Percentiles rank a stretch among this genome's conserved stretches.
Conservation (phyloP, 768 basidiomycete species). For the Cystoderma amianthinum region DNA sequence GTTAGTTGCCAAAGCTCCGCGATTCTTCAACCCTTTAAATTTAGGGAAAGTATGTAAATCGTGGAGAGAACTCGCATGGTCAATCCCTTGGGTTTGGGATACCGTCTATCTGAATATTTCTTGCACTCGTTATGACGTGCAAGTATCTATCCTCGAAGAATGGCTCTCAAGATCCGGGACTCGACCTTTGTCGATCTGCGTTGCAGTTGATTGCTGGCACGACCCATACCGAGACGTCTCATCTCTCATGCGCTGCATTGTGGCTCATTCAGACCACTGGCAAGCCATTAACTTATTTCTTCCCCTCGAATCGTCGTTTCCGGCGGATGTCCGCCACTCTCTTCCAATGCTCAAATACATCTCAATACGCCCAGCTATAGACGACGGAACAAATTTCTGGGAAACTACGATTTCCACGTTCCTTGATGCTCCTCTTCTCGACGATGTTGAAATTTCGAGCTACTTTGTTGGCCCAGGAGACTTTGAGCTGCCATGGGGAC, state of each 20-base stretch:
- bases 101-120: not conserved
- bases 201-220: not conserved
- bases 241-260: not conserved
- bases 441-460: too few relatives aligned
- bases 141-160: not conserved
- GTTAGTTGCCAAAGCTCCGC: too few relatives aligned
- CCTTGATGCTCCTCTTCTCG: too few relatives aligned
- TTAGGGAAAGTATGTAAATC: not conserved
- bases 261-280: not conserved
- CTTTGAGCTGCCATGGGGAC: too few relatives aligned
- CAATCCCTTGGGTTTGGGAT: not conserved
- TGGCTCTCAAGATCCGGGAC: not conserved
- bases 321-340: too few relatives aligned
- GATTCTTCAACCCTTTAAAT: not conserved
- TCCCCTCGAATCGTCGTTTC: too few relatives aligned
- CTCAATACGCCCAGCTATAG: too few relatives aligned
- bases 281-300: conserved; percentile 5
- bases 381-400: too few relatives aligned
- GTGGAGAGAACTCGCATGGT: not conserved
- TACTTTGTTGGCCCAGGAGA: too few relatives aligned
- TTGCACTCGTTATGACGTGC: not conserved
- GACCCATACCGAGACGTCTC: not conserved
- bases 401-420: too few relatives aligned
- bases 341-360: too few relatives aligned
- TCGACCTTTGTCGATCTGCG: not conserved